Base-by-base conservation (phyloP, 1,284 basidiomycete genomes). In the Malassezia arunalokei region DNA sequence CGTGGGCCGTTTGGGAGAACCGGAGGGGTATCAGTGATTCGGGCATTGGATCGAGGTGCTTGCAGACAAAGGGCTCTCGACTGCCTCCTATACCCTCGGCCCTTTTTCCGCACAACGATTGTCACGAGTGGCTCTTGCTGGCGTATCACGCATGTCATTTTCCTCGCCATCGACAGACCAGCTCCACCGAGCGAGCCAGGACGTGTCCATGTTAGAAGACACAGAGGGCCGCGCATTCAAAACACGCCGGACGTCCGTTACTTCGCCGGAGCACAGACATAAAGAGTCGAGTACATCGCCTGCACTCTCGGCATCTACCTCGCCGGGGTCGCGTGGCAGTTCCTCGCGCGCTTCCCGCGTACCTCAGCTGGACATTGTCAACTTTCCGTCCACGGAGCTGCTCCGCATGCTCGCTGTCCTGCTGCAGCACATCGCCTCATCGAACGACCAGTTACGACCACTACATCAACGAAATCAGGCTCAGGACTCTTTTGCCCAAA, bases 371-470 rank as follows among this genome's bases (percentile, higher is more conserved):
- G 78, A 81, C 59, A 74, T 81, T 14, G 78, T 77, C 11, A 76
- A 75, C 2, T 80, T 77, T 58, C 78, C 80, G 0, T 76, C 79
- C 0, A 73, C 75, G 31, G 77, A 89, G 50, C 80, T 98, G 9
- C 79, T 98, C 41, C 82, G 81, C 30, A 81, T 94, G 12, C 82
- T 98, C n/a, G 90, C 92, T 0, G 82, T 82, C 3, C 77, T 96
- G 12, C 79, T 98, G 54, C 83, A 87, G 43, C 87, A 90, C 74
- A 95, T 96, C 69, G 89, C 92, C 4, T 81, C 82, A 3, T 83
- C 87, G 5, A 96, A 96, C 74, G 91, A 95, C 76, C 78, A 73
- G 17, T 65, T 71, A 20, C 55, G 68, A 39, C 65, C 68, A 5
- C 15, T 35, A 11, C 33, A 35, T 11, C 33, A 15, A 11, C 11